phyloP scores from a whole-genome alignment of 2,329 filamentous ascomycete species.

The Aureobasidium vineae region DNA sequence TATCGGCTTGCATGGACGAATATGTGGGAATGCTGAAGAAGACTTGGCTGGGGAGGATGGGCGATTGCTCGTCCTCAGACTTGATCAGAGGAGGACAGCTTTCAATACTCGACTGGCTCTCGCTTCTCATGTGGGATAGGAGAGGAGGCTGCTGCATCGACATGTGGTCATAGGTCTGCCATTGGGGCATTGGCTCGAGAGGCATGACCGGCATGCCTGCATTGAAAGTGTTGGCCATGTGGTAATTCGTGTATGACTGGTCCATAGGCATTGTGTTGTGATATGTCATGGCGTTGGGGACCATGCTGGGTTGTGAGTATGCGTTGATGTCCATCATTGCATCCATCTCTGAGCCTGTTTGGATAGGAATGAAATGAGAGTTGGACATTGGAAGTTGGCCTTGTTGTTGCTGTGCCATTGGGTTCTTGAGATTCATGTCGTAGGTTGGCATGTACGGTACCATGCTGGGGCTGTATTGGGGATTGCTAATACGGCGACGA shows the following conservation, averaged over 20 bases:
- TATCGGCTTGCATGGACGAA: constrained; percentile 27
- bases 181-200: constrained; percentile 8
- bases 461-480: constrained; percentile 14
- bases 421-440: constrained; percentile 15
- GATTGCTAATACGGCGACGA: constrained; percentile 5
- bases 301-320: constrained; percentile 13
- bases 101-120: constrained; percentile 33
- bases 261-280: constrained; percentile 17
- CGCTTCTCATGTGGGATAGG: constrained; percentile 32
- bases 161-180: constrained; percentile 21
- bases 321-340: constrained; percentile 19
- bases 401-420: constrained; percentile 9
- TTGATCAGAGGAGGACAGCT: constrained; percentile 44
- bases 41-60: constrained; percentile 43
- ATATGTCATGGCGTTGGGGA: constrained; percentile 19
- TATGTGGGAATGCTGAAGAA: constrained; percentile 40
- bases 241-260: constrained; percentile 20
- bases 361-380: constrained; percentile 17
- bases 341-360: constrained; percentile 18
- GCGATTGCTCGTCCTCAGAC: constrained; percentile 43
- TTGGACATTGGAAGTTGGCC: not conserved
- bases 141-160: constrained; percentile 21
- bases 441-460: constrained; percentile 13
- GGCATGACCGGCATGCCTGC: constrained; percentile 21
- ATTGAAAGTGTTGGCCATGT: constrained; percentile 17